phyloP scores from a whole-genome alignment of 805 yeast genomes.

The Ogataea ganodermae region DNA sequence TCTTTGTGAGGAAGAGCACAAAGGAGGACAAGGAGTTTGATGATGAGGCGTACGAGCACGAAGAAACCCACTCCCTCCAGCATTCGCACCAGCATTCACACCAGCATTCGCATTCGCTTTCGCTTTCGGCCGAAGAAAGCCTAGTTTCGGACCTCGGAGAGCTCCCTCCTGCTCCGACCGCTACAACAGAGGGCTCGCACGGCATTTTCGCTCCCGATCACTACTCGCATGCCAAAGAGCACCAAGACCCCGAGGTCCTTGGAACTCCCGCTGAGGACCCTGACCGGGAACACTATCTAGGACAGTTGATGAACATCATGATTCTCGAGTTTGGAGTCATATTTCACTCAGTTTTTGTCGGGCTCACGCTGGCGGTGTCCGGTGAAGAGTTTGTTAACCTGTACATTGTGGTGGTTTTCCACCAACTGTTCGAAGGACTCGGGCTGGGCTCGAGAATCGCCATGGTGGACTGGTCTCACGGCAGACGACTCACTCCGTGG shows the following conservation, averaged over 20 bases:
- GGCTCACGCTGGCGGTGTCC: constrained; percentile 73
- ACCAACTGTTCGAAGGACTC: constrained; percentile 84
- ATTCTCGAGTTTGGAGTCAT: constrained; percentile 77
- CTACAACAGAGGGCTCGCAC: background rate
- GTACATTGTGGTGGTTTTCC: constrained; percentile 69
- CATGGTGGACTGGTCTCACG: constrained; percentile 47
- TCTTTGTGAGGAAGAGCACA: constrained; percentile 17
- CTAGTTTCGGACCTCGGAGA: background rate
- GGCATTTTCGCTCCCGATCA: constrained; percentile 29
- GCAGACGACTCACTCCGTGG: constrained; percentile 56
- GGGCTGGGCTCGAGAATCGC: constrained; percentile 83
- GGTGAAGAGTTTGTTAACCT: constrained; percentile 74
- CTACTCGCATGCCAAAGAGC: constrained; percentile 43
- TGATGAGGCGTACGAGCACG: constrained; percentile 8
- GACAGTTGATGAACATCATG: constrained; percentile 56
- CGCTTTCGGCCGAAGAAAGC: background rate
- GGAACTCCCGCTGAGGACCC: constrained; percentile 39
- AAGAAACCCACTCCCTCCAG: constrained; percentile 1
- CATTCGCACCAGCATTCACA: background rate
- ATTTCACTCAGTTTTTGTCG: constrained; percentile 82
- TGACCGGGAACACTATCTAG: constrained; percentile 42
- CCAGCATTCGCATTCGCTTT: background rate
- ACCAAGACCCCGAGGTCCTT: constrained; percentile 46
- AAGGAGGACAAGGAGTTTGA: constrained; percentile 15
- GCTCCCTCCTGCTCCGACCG: background rate